Percentiles rank a stretch among this genome's conserved stretches.
Conservation (phyloP, 2,329 filamentous ascomycete genomes). For the Monosporascus sp. region DNA sequence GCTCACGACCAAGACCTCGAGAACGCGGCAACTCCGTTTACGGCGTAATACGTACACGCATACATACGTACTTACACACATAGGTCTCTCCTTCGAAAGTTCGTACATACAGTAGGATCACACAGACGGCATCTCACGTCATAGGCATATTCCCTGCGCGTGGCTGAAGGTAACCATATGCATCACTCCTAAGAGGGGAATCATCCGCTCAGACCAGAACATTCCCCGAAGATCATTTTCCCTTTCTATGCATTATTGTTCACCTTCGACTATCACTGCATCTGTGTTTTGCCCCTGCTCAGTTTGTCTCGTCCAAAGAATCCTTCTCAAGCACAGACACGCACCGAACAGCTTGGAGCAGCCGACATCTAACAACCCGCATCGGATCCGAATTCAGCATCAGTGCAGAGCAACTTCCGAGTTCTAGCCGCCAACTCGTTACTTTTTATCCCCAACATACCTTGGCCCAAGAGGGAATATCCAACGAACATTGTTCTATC, state of each 20-base stretch:
- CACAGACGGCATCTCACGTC: background rate
- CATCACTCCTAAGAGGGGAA: background rate
- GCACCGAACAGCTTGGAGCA: background rate
- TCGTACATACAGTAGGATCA: background rate
- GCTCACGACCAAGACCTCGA: no score
- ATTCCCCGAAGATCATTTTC: background rate
- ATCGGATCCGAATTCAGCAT: background rate
- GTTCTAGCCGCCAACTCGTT: background rate
- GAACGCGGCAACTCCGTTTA: no score
- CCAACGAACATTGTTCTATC: background rate
- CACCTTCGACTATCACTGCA: no score
- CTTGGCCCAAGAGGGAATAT: background rate
- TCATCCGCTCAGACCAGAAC: background rate
- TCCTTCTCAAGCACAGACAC: background rate
- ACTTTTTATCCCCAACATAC: background rate
- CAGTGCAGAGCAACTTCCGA: background rate
- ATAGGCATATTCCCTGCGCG: background rate
- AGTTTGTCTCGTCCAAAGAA: background rate
- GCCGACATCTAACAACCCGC: background rate
- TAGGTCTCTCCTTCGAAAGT: background rate
- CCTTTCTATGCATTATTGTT: background rate
- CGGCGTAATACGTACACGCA: no score
- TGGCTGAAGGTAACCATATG: background rate
- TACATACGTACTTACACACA: no score
- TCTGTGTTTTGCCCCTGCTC: background rate